A percentile compares a stretch with the other conserved stretches of the same genome.
These are phyloP conservation scores for Diutina pseudorugosa DNA, from an alignment of 1,139 yeast genomes.

Conservation along the genomic window DNA sequence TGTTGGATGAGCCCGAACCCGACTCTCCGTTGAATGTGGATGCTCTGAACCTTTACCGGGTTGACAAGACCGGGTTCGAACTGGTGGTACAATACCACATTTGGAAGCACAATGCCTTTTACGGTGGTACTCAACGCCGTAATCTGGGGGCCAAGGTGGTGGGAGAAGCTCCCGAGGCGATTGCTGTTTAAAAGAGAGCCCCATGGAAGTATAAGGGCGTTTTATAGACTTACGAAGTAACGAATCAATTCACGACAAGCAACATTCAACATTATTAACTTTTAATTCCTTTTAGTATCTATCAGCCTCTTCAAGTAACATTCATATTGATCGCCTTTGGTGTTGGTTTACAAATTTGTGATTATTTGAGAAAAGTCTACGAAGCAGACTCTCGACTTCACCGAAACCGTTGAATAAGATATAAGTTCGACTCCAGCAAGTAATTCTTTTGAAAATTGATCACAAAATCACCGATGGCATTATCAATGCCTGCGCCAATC, in stretches of 20 bases:
- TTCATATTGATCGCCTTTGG: too few species aligned
- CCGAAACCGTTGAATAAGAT: too few species aligned
- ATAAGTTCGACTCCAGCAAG: too few species aligned
- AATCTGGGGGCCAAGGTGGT: slow-evolving; percentile 1
- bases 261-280: too few species aligned
- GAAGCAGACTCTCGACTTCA: too few species aligned
- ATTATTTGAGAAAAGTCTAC: too few species aligned
- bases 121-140: slow-evolving; percentile 5
- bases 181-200: background rate
- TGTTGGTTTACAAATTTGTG: too few species aligned
- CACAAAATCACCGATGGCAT: too few species aligned
- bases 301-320: too few species aligned
- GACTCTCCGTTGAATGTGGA: slow-evolving; percentile 80
- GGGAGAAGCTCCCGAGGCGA: background rate
- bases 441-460: too few species aligned
- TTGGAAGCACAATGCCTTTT: slow-evolving; percentile 22
- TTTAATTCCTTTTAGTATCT: too few species aligned
- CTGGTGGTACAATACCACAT: slow-evolving; percentile 55
- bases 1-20: slow-evolving; percentile 71
- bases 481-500: too few species aligned
- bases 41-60: slow-evolving; percentile 62
- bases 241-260: background rate
- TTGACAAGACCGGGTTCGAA: slow-evolving; percentile 42
- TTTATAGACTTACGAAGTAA: background rate
- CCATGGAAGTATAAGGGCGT: background rate